Evolutionary conservation across 345 rosid species (phyloP), one percentile per base, ranked within the genome.

Genomic region (Gossypium ekmanianum): DNA sequence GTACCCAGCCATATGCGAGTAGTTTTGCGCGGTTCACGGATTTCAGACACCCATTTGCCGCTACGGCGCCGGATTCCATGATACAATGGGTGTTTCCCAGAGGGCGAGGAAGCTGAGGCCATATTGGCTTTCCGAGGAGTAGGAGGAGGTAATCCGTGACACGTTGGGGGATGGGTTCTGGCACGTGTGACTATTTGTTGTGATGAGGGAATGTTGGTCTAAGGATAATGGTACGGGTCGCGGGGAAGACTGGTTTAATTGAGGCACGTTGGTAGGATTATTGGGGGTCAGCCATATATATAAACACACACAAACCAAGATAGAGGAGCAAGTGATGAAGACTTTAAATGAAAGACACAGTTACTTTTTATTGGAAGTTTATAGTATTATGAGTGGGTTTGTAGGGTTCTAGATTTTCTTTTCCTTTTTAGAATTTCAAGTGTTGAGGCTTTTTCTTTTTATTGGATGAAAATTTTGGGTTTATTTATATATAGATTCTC

Each of bases 1-100:
- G 98, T 94, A 14, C 97, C 98, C 0, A 94, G 97, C 98, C 98
- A 94, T 73, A 94, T 92, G 7, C 98, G 85, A 2, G 91, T 87
- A 9, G 89, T 91, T 76, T 94, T 94, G 59, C 88, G 88, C 0
- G 98, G 98, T 68, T 94, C 97, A 63, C 98, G 91, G 79, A 94
- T 87, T 81, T 94, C 98, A 0, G 94, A 91, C 44, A 94, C 97
- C 98, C 97, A 94, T 81, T 94, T 94, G 1, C 85, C 88, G 22
- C 96, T 80, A 62, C 98, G 88, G 77, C 88, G 78, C 43, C 98
- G 82, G 80, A 89, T 94, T 39, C 97, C 98, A 0, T 87, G 83
- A 72, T 82, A 90, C 48, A 58, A 26, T 10, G 89, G 83, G 76
- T 90, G 94, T 50, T 71, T 87, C 58, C 86, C 80, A 51, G 82